Evolutionary conservation across 257 asterid genomes (phyloP).

Genomic region (Nicotiana noctiflora): DNA sequence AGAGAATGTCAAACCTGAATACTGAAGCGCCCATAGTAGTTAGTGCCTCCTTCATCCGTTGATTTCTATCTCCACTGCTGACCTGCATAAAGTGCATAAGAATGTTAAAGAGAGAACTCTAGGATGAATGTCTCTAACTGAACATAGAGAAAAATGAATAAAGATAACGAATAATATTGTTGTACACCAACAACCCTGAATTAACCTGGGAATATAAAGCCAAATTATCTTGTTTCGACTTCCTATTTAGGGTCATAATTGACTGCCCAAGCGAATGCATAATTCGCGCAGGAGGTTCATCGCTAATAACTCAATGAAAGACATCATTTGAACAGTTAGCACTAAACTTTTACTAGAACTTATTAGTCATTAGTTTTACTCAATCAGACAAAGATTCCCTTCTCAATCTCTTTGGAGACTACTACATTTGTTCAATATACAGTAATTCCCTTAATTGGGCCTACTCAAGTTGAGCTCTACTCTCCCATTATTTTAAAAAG

Average conservation of each 20-base stretch:
- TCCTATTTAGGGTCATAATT: background rate
- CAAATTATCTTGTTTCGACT: background rate
- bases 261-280: background rate
- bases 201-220: background rate
- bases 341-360: background rate
- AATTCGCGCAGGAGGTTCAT: background rate
- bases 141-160: background rate
- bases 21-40: constrained; percentile 99
- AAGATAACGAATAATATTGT: background rate
- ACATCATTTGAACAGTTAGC: background rate
- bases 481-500: background rate
- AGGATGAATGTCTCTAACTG: background rate
- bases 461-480: background rate
- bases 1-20: constrained; percentile 55
- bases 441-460: background rate
- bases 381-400: background rate
- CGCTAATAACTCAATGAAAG: background rate
- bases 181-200: too few species aligned
- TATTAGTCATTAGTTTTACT: background rate
- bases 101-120: constrained; percentile 1
- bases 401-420: background rate
- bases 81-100: constrained; percentile 37
- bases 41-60: constrained; percentile 86
- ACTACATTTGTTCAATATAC: background rate
- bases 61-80: constrained; percentile 82